These are phyloP conservation scores for Dipsacomyces acuminosporus DNA, from an alignment of 371 early-diverging fungal species.

Conservation along the genomic window DNA sequence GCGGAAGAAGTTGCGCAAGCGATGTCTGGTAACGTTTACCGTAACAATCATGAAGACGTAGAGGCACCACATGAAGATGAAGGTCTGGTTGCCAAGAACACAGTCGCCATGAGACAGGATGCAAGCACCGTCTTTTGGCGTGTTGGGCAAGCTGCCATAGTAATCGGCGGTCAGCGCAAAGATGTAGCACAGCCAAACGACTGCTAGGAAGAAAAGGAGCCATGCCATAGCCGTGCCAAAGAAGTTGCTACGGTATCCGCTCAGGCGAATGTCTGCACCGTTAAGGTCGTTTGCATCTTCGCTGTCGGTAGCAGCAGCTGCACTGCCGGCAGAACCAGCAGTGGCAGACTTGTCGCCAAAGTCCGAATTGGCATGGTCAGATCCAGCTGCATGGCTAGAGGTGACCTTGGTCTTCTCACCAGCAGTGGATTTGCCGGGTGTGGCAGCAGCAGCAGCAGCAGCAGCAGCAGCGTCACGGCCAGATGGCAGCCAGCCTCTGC, in stretches of 20 bases:
- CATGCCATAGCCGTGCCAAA: constrained; percentile 29
- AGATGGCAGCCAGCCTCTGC: constrained; percentile 2
- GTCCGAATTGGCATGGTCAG: not conserved
- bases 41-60: constrained; percentile 24
- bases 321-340: not conserved
- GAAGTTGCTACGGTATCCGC: constrained; percentile 20
- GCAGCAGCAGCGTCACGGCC: not conserved
- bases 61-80: constrained; percentile 35
- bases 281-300: constrained; percentile 5
- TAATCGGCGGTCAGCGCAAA: constrained; percentile 30
- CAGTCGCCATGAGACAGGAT: constrained; percentile 27
- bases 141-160: constrained; percentile 24
- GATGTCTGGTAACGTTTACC: constrained; percentile 17
- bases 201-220: constrained; percentile 15
- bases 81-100: constrained; percentile 21
- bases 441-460: not conserved
- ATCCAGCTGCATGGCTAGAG: not conserved
- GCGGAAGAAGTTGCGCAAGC: constrained; percentile 62
- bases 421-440: not conserved
- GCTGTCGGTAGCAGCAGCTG: not conserved
- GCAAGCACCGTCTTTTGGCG: constrained; percentile 1
- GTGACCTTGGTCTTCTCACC: constrained; percentile 1
- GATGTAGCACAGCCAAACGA: constrained; percentile 18
- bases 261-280: constrained; percentile 20
- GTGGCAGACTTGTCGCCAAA: not conserved